Evolutionary conservation across 306 rosid species (phyloP).

Genomic region (Morella rubra): DNA sequence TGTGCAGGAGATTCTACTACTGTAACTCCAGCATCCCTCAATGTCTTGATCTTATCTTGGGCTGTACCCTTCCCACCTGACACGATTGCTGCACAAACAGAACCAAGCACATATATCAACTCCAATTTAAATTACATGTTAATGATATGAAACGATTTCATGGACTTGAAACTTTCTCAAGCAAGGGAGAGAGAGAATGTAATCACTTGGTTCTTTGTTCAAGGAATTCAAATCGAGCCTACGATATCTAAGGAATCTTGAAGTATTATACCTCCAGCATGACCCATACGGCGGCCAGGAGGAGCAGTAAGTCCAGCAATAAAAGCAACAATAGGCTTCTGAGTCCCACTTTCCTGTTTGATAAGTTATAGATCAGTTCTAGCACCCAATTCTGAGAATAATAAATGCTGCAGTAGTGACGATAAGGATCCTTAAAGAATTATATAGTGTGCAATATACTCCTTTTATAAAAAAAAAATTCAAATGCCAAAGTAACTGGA

Average conservation of each 20-base stretch:
- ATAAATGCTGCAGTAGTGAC: not conserved
- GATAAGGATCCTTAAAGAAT: not conserved
- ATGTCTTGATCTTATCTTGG: constrained; percentile 85
- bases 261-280: constrained; percentile 80
- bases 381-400: constrained; percentile 2
- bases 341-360: constrained; percentile 90
- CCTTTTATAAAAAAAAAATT: no score
- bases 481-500: not conserved
- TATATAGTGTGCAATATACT: not conserved
- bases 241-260: constrained; percentile 11
- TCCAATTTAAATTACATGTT: not conserved
- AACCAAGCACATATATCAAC: constrained; percentile 23
- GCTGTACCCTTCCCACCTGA: constrained; percentile 99
- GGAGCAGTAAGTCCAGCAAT: constrained; percentile 99
- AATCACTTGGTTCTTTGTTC: not conserved
- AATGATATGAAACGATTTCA: not conserved
- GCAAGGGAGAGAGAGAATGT: not conserved
- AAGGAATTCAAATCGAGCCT: not conserved
- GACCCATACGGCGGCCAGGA: constrained; percentile 99
- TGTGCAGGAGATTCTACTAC: constrained; percentile 98
- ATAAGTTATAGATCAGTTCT: constrained; percentile 23
- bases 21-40: constrained; percentile 85
- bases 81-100: constrained; percentile 81
- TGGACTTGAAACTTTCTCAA: not conserved
- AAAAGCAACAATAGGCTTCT: constrained; percentile 92